Evolutionary conservation across 306 rosid genomes (phyloP), one percentile per base, ranked within the genome.

Genomic region (Abrus precatorius): DNA sequence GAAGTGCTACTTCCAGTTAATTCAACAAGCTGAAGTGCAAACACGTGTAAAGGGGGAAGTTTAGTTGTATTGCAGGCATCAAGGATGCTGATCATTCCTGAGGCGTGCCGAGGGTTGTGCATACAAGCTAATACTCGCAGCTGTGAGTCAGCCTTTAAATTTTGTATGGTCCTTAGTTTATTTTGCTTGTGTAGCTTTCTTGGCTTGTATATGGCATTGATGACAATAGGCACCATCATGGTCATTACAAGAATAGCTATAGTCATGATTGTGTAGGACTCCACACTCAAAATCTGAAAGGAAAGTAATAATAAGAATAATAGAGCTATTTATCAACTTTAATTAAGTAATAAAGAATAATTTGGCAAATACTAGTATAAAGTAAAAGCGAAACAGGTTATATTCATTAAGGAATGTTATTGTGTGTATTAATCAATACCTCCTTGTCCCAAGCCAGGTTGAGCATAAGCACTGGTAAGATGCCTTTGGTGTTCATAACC

Each of bases 401-500:
- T 36, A 9, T 32, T 28, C 43, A 60, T 32, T 5, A 33, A 32
- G 11, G 44, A 33, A 14, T 33, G 45, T 5, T 50, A 13, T 50
- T 50, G 55, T 13, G n/a, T 50, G 36, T 59, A 5, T 41, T 30
- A 43, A 52, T 43, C 6, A 1, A 29, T 82, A 87, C 90, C 88
- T 72, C 9, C 34, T 69, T 70, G 36, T 87, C 88, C 83, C 83
- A 64, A 6, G 83, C 90, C 34, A 36, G 10, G 48, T 69, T 75
- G 11, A 87, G 78, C 70, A 87, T 57, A 55, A 87, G 30, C 1
- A 87, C 20, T 9, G 86, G 38, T 69, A 87, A 70, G 81, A 85
- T 32, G 41, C 87, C 90, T 62, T 87, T 87, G 69, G 90, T 60
- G 83, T 87, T 87, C 73, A 85, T 61, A 11, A 87, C 81, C 1